Percentiles rank a stretch among this genome's conserved stretches.
Conservation (phyloP, 2,329 filamentous ascomycete genomes). For the Dothideomycetes sp. region DNA sequence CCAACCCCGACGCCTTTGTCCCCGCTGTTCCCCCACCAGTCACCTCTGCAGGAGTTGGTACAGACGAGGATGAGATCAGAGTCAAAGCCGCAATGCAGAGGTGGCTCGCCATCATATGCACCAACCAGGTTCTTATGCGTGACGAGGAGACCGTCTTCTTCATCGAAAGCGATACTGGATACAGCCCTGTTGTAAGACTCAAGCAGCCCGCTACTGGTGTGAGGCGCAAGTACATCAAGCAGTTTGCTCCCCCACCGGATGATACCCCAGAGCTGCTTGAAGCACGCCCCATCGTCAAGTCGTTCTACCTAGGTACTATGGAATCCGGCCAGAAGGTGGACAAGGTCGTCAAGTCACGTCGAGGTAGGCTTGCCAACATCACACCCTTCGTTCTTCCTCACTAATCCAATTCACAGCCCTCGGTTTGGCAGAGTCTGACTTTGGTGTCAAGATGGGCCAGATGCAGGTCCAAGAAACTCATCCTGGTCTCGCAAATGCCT, state of each 20-base stretch:
- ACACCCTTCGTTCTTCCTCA: slow-evolving; percentile 9
- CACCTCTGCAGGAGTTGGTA: slow-evolving; percentile 87
- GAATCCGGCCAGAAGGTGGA: slow-evolving; percentile 96
- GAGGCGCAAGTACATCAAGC: slow-evolving; percentile 88
- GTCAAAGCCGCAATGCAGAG: slow-evolving; percentile 85
- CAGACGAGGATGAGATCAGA: slow-evolving; percentile 84
- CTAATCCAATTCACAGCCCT: slow-evolving; percentile 51
- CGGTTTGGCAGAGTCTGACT: slow-evolving; percentile 82
- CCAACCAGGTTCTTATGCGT: slow-evolving; percentile 81
- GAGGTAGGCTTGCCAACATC: slow-evolving; percentile 55
- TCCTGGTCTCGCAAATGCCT: slow-evolving; percentile 75
- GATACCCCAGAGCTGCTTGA: slow-evolving; percentile 91
- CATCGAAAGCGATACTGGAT: slow-evolving; percentile 97
- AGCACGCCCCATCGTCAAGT: slow-evolving; percentile 81
- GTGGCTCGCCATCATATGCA: slow-evolving; percentile 90
- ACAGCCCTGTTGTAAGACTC: slow-evolving; percentile 88
- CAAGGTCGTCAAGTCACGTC: slow-evolving; percentile 78
- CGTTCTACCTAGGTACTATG: slow-evolving; percentile 92
- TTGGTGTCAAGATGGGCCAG: slow-evolving; percentile 77
- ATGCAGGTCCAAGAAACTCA: slow-evolving; percentile 90
- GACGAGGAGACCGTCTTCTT: slow-evolving; percentile 98
- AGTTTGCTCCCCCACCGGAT: slow-evolving; percentile 93
- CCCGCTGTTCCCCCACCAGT: slow-evolving; percentile 90
- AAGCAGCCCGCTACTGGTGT: slow-evolving; percentile 96
- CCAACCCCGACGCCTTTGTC: slow-evolving; percentile 92